Evolutionary conservation across 345 rosid species (phyloP).

Genomic region (Raphanus sativus): DNA sequence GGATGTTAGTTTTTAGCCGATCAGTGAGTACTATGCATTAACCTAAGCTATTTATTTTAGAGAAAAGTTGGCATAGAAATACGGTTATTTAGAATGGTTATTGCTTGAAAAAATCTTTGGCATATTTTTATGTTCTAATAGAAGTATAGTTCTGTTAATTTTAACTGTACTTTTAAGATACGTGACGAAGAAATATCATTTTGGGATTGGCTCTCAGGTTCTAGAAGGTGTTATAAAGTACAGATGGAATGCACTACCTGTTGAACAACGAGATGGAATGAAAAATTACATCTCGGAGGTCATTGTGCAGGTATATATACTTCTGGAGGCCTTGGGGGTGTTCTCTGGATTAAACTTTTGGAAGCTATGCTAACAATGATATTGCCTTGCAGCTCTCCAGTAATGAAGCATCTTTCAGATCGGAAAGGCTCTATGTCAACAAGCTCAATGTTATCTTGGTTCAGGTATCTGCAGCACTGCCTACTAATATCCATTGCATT

Average conservation of each 20-base stretch:
- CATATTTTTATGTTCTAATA: background rate
- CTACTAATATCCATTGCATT: background rate
- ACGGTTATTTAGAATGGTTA: background rate
- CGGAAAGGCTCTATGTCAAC: constrained; percentile 90
- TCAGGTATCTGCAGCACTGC: constrained; percentile 58
- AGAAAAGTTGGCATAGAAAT: background rate
- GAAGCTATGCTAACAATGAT: background rate
- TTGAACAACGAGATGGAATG: constrained; percentile 97
- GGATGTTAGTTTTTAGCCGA: background rate
- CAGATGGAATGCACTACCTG: constrained; percentile 98
- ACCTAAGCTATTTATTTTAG: too few relatives aligned
- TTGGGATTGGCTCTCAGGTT: constrained; percentile 53
- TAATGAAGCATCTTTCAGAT: constrained; percentile 75
- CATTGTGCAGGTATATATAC: constrained; percentile 76
- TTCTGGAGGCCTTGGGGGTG: background rate
- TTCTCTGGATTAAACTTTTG: background rate
- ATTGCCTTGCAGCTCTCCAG: constrained; percentile 70
- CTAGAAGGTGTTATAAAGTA: constrained; percentile 98
- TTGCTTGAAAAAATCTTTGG: background rate
- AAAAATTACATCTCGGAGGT: constrained; percentile 98
- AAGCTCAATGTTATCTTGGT: constrained; percentile 91
- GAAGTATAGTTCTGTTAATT: background rate
- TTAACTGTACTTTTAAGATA: background rate
- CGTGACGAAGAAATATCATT: constrained; percentile 12
- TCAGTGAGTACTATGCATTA: constrained; percentile 1